Percentiles rank a stretch among this genome's conserved stretches.
Evolutionary conservation across 202 grass and related monocot species (phyloP).

Genomic region (Schoenoplectus tabernaemontani): DNA sequence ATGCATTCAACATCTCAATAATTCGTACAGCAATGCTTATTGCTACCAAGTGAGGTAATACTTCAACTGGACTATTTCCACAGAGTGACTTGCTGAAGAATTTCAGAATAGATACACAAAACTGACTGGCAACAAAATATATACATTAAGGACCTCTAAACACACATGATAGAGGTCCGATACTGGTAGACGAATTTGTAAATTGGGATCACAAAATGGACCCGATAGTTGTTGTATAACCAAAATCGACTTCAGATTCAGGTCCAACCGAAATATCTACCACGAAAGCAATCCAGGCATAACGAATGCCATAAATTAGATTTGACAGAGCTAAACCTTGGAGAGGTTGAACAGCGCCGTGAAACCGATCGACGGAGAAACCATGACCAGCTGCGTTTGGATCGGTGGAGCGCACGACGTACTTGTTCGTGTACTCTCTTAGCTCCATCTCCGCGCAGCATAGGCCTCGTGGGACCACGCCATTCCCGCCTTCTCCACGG

Average conservation of each 20-base stretch:
- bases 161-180: too few relatives aligned
- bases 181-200: too few relatives aligned
- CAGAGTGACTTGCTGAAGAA: too few relatives aligned
- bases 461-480: constrained; percentile 21
- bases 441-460: constrained; percentile 77
- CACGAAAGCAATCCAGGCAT: not conserved
- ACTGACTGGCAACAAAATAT: too few relatives aligned
- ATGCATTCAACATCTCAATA: not conserved
- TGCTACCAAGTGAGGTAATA: too few relatives aligned
- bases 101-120: too few relatives aligned
- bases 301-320: not conserved
- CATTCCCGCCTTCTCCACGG: constrained; percentile 20
- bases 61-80: too few relatives aligned
- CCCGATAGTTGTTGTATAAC: not conserved
- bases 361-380: constrained; percentile 61
- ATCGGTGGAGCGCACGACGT: constrained; percentile 73
- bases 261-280: not conserved
- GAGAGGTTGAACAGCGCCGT: constrained; percentile 43
- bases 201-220: not conserved
- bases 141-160: too few relatives aligned
- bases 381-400: constrained; percentile 28
- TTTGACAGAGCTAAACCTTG: constrained; percentile 3
- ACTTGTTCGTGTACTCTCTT: constrained; percentile 70
- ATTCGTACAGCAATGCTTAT: not conserved
- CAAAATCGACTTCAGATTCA: not conserved